Percentiles rank a stretch among this genome's conserved stretches.
Evolutionary conservation across 108 stramenopile genomes (phyloP).

Genomic region (Schizochytrium sp.): DNA sequence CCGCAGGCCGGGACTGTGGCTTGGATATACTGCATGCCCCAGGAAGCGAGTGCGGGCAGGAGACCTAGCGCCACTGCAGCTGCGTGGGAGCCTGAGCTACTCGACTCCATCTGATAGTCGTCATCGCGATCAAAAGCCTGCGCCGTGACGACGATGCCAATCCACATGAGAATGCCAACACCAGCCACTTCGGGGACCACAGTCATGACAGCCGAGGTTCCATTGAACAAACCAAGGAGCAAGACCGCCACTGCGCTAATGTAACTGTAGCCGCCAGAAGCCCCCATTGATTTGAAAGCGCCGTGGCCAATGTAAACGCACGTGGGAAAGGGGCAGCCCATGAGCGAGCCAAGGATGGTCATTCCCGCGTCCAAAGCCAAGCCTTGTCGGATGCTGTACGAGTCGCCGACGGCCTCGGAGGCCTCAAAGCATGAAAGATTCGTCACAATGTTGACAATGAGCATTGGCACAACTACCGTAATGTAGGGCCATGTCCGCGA

Average conservation of each 20-base stretch:
- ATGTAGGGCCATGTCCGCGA: neutral
- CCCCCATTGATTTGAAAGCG: conserved; percentile 36
- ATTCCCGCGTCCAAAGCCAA: conserved; percentile 23
- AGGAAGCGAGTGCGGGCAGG: neutral
- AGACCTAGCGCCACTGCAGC: neutral
- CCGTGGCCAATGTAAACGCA: conserved; percentile 35
- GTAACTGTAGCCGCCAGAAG: conserved; percentile 21
- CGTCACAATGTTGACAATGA: neutral
- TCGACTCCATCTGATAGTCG: neutral
- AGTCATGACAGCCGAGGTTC: conserved; percentile 21
- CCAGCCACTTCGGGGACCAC: conserved; percentile 16
- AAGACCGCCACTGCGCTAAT: neutral
- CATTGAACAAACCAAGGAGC: conserved; percentile 18
- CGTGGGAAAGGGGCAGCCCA: conserved; percentile 32
- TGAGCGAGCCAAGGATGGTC: conserved; percentile 31
- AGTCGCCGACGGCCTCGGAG: conserved; percentile 18
- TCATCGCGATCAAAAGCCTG: neutral
- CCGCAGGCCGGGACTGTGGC: neutral
- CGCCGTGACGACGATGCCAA: conserved; percentile 1
- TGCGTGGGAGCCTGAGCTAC: neutral
- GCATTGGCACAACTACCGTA: conserved; percentile 5
- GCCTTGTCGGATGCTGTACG: conserved; percentile 21
- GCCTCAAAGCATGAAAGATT: neutral
- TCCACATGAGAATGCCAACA: conserved; percentile 1
- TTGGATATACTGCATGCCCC: neutral